Conservation (phyloP, 1,139 yeast species). For the Zygoascus meyerae region DNA sequence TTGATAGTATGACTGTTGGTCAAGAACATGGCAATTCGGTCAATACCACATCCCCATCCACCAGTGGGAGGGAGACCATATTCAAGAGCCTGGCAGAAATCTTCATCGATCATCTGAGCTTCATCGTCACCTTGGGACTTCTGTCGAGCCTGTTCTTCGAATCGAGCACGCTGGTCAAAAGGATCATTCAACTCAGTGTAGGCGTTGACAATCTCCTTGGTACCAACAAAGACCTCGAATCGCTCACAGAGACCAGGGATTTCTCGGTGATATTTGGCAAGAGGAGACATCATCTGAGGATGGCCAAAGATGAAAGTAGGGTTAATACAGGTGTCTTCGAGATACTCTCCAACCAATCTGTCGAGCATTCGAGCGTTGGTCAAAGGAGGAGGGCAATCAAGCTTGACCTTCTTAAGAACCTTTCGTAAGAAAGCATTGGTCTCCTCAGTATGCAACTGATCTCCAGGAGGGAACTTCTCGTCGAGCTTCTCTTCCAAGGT, state of each 20-base stretch:
- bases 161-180: slow-evolving; percentile 93
- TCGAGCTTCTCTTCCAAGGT: slow-evolving; percentile 82
- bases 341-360: slow-evolving; percentile 86
- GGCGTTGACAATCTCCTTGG: slow-evolving; percentile 97
- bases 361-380: slow-evolving; percentile 99
- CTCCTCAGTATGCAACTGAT: slow-evolving; percentile 87
- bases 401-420: slow-evolving; percentile 68
- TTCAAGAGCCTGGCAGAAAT: slow-evolving; percentile 95
- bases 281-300: slow-evolving; percentile 99
- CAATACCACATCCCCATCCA: slow-evolving; percentile 99
- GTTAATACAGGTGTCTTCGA: slow-evolving; percentile 88
- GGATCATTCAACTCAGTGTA: slow-evolving; percentile 99
- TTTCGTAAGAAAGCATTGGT: slow-evolving; percentile 86
- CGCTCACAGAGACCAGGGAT: slow-evolving; percentile 95
- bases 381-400: slow-evolving; percentile 93
- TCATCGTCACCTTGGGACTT: slow-evolving; percentile 99
- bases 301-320: slow-evolving; percentile 98
- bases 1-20: slow-evolving; percentile 95
- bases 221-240: slow-evolving; percentile 96
- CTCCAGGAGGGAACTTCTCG: slow-evolving; percentile 93
- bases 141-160: slow-evolving; percentile 98
- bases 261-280: slow-evolving; percentile 92
- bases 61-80: slow-evolving; percentile 99
- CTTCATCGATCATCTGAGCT: slow-evolving; percentile 94
- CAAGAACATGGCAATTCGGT: slow-evolving; percentile 96